Evolutionary conservation across 176 grass and related monocot species (phyloP).

Genomic region (Avena insularis): DNA sequence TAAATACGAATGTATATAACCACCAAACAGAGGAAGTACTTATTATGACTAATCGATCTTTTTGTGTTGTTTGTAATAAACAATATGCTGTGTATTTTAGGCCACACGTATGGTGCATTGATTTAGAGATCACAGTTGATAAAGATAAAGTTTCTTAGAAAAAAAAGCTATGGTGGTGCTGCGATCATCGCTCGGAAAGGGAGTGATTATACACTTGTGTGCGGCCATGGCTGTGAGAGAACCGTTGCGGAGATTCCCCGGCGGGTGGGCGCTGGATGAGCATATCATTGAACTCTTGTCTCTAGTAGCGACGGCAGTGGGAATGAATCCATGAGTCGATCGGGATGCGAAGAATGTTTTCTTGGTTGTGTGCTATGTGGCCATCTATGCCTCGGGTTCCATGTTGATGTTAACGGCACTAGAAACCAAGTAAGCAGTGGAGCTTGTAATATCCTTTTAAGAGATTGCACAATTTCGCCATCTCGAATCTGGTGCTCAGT

Average conservation of each 20-base stretch:
- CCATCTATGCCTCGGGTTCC: conserved; percentile 35
- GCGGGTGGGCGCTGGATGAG: no score
- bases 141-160: no score
- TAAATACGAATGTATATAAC: no score
- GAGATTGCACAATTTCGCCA: not conserved
- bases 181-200: not conserved
- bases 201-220: not conserved
- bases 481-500: not conserved
- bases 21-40: no score
- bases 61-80: no score
- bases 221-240: conserved; percentile 34
- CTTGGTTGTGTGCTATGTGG: conserved; percentile 33
- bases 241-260: not conserved
- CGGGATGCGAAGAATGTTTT: conserved; percentile 3
- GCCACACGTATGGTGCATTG: no score
- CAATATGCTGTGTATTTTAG: no score
- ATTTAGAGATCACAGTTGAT: no score
- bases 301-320: conserved; percentile 15
- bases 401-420: conserved; percentile 12
- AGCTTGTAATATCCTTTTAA: not conserved
- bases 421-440: not conserved
- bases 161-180: no score
- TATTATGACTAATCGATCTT: no score
- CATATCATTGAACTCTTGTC: conserved; percentile 35
- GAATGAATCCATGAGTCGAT: not conserved